Evolutionary conservation across 2,329 filamentous ascomycete species (phyloP).

Genomic region (Phialocephala subalpina): DNA sequence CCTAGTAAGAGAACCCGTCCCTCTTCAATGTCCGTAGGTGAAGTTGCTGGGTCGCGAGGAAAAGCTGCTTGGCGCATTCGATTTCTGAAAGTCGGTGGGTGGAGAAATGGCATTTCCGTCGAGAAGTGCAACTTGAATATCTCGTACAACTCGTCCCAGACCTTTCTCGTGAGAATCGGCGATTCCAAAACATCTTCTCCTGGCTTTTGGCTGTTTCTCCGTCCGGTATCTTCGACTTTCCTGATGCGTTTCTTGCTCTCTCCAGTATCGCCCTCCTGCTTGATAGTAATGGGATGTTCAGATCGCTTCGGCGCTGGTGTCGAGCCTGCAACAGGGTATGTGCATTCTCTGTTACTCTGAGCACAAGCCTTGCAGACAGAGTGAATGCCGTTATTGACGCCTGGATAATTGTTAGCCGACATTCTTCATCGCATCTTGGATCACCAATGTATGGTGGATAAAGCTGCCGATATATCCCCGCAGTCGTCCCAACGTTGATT

Average conservation of each 20-base stretch:
- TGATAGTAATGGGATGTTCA: constrained; percentile 40
- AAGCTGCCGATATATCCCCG: background rate
- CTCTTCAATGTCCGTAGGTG: constrained; percentile 47
- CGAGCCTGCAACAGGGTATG: constrained; percentile 66
- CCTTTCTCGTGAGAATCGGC: constrained; percentile 65
- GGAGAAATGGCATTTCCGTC: constrained; percentile 76
- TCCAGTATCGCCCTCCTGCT: constrained; percentile 42
- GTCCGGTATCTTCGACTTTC: constrained; percentile 48
- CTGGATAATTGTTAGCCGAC: constrained; percentile 30
- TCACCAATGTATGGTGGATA: background rate
- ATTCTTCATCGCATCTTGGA: background rate
- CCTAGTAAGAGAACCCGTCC: constrained; percentile 68
- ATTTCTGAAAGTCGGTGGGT: constrained; percentile 68
- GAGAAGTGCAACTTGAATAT: constrained; percentile 77
- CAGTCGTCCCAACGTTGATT: background rate
- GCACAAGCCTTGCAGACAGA: constrained; percentile 79
- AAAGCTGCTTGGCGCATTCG: constrained; percentile 54
- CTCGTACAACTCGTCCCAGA: constrained; percentile 75
- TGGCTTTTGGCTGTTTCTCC: constrained; percentile 45
- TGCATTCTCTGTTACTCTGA: constrained; percentile 75
- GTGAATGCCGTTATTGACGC: constrained; percentile 71
- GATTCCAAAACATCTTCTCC: constrained; percentile 69
- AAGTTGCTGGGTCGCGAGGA: constrained; percentile 37
- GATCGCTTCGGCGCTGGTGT: constrained; percentile 41
- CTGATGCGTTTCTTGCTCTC: constrained; percentile 55